Evolutionary conservation across 2,329 filamentous ascomycete species (phyloP).

Genomic region (Alternaria sp.): DNA sequence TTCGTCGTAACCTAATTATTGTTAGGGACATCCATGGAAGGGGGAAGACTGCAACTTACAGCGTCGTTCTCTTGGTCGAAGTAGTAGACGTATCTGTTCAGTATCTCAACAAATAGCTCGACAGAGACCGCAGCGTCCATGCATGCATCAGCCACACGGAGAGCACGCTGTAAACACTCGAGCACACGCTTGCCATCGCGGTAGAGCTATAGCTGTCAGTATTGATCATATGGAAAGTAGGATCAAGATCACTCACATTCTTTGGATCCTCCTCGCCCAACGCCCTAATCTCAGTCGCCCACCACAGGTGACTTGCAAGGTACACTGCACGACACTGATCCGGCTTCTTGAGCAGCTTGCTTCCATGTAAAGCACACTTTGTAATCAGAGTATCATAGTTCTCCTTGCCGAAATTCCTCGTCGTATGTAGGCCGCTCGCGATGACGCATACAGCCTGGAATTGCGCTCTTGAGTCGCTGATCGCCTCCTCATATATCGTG

Average conservation of each 20-base stretch:
- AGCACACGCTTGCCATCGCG: constrained; percentile 96
- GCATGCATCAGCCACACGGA: constrained; percentile 95
- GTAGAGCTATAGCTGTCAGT: constrained; percentile 68
- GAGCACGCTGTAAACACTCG: constrained; percentile 92
- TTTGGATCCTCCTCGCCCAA: constrained; percentile 83
- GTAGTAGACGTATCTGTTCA: constrained; percentile 99
- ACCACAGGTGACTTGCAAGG: constrained; percentile 96
- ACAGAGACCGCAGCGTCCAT: constrained; percentile 99
- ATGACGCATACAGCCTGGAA: constrained; percentile 98
- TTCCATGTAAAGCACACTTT: constrained; percentile 94
- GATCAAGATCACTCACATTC: constrained; percentile 65
- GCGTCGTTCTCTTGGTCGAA: constrained; percentile 99
- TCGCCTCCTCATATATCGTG: constrained; percentile 95
- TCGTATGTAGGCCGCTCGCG: constrained; percentile 85
- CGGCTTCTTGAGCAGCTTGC: constrained; percentile 95
- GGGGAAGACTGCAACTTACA: constrained; percentile 57
- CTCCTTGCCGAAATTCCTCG: constrained; percentile 90
- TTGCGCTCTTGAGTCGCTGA: constrained; percentile 94
- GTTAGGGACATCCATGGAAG: constrained; percentile 15
- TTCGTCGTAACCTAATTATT: constrained; percentile 80
- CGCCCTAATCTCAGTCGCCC: constrained; percentile 84
- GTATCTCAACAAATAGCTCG: constrained; percentile 96
- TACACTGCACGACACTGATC: constrained; percentile 98
- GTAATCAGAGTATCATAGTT: constrained; percentile 99
- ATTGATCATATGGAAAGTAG: not conserved